Percentiles rank a stretch among this genome's conserved stretches.
Evolutionary conservation across 2,329 filamentous ascomycete genomes (phyloP).

Genomic region (Penicillium sp.): DNA sequence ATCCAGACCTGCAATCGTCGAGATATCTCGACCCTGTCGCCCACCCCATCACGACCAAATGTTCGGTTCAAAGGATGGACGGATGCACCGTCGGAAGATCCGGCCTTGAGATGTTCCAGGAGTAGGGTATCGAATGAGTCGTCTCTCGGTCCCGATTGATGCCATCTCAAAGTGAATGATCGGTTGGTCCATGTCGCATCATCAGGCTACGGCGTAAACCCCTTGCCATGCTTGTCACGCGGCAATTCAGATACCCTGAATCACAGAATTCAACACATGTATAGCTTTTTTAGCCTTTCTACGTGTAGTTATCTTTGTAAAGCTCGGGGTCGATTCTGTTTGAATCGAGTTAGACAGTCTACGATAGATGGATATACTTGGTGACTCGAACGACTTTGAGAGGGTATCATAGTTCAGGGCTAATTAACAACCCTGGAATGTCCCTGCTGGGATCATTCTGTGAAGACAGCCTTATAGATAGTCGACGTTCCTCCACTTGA

Average conservation of each 20-base stretch:
- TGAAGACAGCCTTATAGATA: constrained; percentile 46
- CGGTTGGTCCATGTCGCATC: neutral
- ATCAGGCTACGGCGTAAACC: neutral
- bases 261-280: too few relatives aligned
- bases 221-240: neutral
- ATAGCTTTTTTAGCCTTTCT: too few relatives aligned
- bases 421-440: neutral
- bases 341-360: neutral
- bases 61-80: neutral
- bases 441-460: neutral
- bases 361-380: neutral
- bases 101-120: neutral
- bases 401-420: neutral
- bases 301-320: neutral
- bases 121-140: neutral
- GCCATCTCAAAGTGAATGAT: neutral
- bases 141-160: neutral
- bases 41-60: neutral
- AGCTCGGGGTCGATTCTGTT: neutral
- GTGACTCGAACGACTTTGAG: neutral
- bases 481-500: constrained; percentile 75
- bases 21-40: neutral
- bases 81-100: neutral
- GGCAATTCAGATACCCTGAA: neutral
- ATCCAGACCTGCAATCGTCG: neutral